Conservation (phyloP, 139 green algal genomes). For the Chlamydomonas schloesseri region DNA sequence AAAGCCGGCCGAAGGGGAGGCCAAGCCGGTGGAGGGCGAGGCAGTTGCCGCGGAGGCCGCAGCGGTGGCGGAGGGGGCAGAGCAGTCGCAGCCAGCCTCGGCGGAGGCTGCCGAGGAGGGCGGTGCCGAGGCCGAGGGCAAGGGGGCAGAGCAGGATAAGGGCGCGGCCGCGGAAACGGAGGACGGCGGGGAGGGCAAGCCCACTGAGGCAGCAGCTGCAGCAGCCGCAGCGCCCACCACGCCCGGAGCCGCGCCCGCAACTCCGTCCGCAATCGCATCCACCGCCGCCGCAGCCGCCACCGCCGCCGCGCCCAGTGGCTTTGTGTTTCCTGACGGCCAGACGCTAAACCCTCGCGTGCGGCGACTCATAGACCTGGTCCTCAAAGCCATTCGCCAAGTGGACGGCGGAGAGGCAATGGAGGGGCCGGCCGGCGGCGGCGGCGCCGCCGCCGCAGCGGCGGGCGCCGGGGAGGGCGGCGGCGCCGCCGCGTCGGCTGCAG, state of each 20-base stretch:
- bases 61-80: not conserved
- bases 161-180: too few species aligned
- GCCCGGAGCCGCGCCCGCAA: not conserved
- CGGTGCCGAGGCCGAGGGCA: not conserved
- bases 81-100: not conserved
- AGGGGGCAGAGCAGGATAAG: not conserved
- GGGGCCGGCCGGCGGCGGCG: not conserved
- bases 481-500: not conserved
- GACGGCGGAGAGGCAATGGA: not conserved
- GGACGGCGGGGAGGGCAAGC: too few species aligned
- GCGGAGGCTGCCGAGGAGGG: too few species aligned
- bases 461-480: too few species aligned
- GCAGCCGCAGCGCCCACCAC: not conserved
- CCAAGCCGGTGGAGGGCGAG: not conserved
- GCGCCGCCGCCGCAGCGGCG: too few species aligned
- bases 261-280: not conserved
- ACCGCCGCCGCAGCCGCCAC: not conserved
- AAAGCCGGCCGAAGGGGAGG: not conserved
- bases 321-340: slow-evolving; percentile 16
- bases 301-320: not conserved
- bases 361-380: not conserved
- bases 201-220: not conserved
- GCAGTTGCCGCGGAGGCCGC: not conserved
- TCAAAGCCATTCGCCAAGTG: not conserved
- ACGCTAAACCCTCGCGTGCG: slow-evolving; percentile 4